A percentile compares a stretch with the other conserved stretches of the same genome.
phyloP scores from a whole-genome alignment of 2,329 filamentous ascomycete species.

The Purpureocillium lavendulum region DNA sequence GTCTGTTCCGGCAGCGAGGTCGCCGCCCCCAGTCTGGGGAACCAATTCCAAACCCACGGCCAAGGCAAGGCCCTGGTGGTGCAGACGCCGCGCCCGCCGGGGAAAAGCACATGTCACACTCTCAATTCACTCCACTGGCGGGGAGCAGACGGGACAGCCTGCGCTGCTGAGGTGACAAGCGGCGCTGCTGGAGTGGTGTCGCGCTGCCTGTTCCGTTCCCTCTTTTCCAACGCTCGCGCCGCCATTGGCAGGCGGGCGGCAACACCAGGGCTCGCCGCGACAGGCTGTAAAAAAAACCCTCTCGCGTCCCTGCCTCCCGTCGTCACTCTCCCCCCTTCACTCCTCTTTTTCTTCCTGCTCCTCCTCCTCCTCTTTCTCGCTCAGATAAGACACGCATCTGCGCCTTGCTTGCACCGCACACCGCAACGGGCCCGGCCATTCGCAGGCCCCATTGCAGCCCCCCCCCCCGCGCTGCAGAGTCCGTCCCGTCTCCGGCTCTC shows the following conservation, averaged over 20 bases:
- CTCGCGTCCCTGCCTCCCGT: constrained; percentile 3
- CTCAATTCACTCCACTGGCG: too few relatives aligned
- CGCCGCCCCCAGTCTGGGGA: constrained; percentile 4
- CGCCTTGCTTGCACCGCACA: constrained; percentile 2
- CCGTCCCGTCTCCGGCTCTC: too few relatives aligned
- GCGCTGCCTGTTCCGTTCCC: constrained; percentile 1
- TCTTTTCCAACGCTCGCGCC: constrained; percentile 4
- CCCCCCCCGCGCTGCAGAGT: too few relatives aligned
- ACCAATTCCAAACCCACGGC: too few relatives aligned
- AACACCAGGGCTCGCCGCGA: too few relatives aligned
- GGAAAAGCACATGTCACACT: constrained; percentile 6
- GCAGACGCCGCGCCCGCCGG: too few relatives aligned
- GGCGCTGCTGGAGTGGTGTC: too few relatives aligned
- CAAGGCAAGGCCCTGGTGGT: too few relatives aligned
- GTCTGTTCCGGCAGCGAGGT: constrained; percentile 1
- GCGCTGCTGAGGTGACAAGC: too few relatives aligned
- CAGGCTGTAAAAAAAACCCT: not conserved
- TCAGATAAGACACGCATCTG: constrained; percentile 8
- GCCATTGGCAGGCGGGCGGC: constrained; percentile 4
- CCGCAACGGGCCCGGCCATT: not conserved
- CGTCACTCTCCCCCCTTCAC: not conserved
- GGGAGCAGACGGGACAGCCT: too few relatives aligned
- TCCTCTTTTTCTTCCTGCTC: constrained; percentile 5
- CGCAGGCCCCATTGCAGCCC: too few relatives aligned
- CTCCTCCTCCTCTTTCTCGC: constrained; percentile 4